Conservation (phyloP, 805 yeast species). For the Metschnikowia matae region DNA sequence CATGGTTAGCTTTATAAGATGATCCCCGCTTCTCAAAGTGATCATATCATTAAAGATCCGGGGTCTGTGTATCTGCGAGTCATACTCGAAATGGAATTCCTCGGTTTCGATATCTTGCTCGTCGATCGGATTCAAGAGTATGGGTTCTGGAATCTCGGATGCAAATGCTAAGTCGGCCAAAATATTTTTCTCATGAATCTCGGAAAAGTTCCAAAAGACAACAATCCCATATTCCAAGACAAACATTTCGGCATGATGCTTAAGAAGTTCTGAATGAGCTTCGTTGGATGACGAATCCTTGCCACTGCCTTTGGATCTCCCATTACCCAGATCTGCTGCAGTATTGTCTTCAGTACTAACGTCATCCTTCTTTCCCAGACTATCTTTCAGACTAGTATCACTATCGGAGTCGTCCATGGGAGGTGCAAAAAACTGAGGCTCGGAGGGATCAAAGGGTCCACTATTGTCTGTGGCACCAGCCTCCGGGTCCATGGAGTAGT, state of each 20-base stretch:
- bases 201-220: constrained; percentile 97
- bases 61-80: constrained; percentile 56
- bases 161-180: constrained; percentile 88
- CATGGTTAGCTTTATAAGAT: constrained; percentile 84
- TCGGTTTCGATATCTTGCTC: constrained; percentile 93
- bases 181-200: constrained; percentile 86
- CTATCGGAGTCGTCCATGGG: constrained; percentile 14
- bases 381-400: constrained; percentile 16
- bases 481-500: constrained; percentile 44
- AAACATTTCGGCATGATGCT: constrained; percentile 80
- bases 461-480: constrained; percentile 38
- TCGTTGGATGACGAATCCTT: constrained; percentile 2
- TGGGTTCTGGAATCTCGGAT: constrained; percentile 35
- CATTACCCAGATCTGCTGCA: neutral
- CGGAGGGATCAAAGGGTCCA: constrained; percentile 81
- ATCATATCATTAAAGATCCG: constrained; percentile 92
- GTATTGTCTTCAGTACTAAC: constrained; percentile 5
- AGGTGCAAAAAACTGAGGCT: constrained; percentile 82
- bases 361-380: constrained; percentile 9
- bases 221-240: constrained; percentile 89
- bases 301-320: neutral
- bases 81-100: constrained; percentile 75
- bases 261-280: constrained; percentile 42
- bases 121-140: constrained; percentile 68
- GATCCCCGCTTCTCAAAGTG: constrained; percentile 86